These are phyloP conservation scores for Wickerhamomyces xylosicus DNA, from an alignment of 805 yeast species.

Conservation along the genomic window DNA sequence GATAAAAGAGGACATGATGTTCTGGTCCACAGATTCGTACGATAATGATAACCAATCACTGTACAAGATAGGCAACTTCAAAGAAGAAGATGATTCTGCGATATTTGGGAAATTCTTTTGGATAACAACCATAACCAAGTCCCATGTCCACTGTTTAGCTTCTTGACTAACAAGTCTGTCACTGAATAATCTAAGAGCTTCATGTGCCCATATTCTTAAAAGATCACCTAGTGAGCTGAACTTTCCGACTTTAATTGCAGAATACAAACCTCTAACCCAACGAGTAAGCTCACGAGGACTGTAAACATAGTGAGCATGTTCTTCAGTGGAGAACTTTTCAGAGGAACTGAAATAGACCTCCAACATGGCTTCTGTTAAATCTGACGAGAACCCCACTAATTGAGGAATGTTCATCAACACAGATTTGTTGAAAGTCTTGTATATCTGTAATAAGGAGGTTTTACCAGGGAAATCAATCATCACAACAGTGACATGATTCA, in stretches of 20 bases:
- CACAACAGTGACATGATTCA: constrained; percentile 54
- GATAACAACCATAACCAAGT: constrained; percentile 25
- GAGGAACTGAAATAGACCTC: constrained; percentile 42
- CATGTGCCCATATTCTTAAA: constrained; percentile 69
- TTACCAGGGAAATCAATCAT: constrained; percentile 73
- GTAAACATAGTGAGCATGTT: constrained; percentile 56
- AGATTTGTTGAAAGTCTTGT: constrained; percentile 45
- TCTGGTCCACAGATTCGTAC: constrained; percentile 44
- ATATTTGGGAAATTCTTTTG: constrained; percentile 34
- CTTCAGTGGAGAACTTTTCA: constrained; percentile 24
- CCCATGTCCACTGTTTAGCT: constrained; percentile 42
- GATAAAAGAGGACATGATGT: constrained; percentile 43
- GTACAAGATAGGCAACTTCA: constrained; percentile 47
- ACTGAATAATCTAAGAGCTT: constrained; percentile 64
- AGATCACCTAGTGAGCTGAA: constrained; percentile 31
- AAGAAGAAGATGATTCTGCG: too few species aligned
- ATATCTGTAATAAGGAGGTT: constrained; percentile 56
- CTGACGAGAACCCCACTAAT: constrained; percentile 39
- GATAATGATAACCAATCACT: constrained; percentile 66
- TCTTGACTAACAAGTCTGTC: constrained; percentile 48
- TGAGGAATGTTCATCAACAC: constrained; percentile 51
- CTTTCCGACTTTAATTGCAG: constrained; percentile 31
- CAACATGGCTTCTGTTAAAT: constrained; percentile 58
- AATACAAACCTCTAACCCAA: constrained; percentile 70
- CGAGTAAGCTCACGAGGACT: constrained; percentile 90